Conservation (phyloP, 1,139 yeast genomes). For the Pichia norvegensis region DNA sequence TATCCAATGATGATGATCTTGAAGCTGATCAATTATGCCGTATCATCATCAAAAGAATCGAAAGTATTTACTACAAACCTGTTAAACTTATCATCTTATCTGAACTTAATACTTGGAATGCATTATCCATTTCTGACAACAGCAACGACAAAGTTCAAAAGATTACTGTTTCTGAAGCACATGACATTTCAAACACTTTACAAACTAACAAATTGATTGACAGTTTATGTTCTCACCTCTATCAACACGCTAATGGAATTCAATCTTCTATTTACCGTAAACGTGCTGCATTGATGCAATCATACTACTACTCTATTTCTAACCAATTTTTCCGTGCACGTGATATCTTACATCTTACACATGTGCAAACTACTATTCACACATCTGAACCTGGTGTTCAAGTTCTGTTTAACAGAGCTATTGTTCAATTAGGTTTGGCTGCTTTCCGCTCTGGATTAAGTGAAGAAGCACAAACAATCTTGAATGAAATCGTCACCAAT, state of each 20-base stretch:
- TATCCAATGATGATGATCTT: conserved; percentile 37
- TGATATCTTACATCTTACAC: conserved; percentile 79
- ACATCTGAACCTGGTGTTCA: conserved; percentile 80
- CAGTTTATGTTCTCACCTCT: conserved; percentile 55
- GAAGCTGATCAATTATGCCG: conserved; percentile 63
- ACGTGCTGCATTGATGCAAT: conserved; percentile 76
- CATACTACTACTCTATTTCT: conserved; percentile 87
- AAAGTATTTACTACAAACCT: conserved; percentile 91
- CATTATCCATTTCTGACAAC: conserved; percentile 25
- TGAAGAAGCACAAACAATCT: conserved; percentile 77
- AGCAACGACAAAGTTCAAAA: conserved; percentile 27
- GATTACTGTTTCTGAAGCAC: conserved; percentile 26
- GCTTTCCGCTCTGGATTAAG: conserved; percentile 90
- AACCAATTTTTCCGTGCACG: conserved; percentile 78
- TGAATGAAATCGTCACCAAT: conserved; percentile 84
- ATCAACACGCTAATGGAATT: conserved; percentile 47
- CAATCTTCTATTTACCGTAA: conserved; percentile 53
- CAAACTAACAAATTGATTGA: conserved; percentile 54
- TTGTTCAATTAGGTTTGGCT: conserved; percentile 91
- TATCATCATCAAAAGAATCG: conserved; percentile 76
- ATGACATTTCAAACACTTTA: conserved; percentile 26
- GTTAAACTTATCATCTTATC: conserved; percentile 58
- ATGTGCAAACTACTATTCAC: conserved; percentile 74
- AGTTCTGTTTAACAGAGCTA: conserved; percentile 88
- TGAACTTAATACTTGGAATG: conserved; percentile 68